phyloP scores from a whole-genome alignment of 2,329 filamentous ascomycete species.

The Domatiomyces catenatus region DNA sequence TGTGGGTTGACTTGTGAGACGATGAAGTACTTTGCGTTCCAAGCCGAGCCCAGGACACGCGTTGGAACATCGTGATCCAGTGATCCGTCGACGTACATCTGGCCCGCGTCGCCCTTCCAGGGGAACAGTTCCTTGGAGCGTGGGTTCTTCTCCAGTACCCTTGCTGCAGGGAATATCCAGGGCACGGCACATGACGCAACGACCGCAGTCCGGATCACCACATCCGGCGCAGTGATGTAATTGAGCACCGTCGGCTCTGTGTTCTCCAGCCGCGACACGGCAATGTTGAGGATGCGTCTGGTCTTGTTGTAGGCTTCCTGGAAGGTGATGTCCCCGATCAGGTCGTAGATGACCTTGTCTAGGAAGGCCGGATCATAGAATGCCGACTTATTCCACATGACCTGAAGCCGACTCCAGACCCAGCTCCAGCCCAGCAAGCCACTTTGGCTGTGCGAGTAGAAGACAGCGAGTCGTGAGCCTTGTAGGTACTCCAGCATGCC shows the following conservation, averaged over 20 bases:
- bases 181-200: conserved; percentile 86
- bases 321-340: conserved; percentile 83
- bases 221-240: conserved; percentile 83
- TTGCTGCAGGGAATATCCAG: conserved; percentile 64
- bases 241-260: conserved; percentile 83
- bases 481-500: conserved; percentile 54
- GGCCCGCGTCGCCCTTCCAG: conserved; percentile 59
- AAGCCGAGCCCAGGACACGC: conserved; percentile 79
- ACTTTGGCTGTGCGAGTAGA: conserved; percentile 42
- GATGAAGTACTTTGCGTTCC: conserved; percentile 97
- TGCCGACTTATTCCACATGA: conserved; percentile 23
- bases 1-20: conserved; percentile 95
- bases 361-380: conserved; percentile 76
- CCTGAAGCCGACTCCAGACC: conserved; percentile 1
- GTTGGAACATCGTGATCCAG: conserved; percentile 90
- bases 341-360: conserved; percentile 60
- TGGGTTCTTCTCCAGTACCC: conserved; percentile 71
- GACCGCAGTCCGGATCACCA: conserved; percentile 91
- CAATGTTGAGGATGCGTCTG: conserved; percentile 79
- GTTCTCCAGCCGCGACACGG: conserved; percentile 72
- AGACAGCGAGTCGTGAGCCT: conserved; percentile 66
- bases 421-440: conserved; percentile 29
- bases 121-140: conserved; percentile 59
- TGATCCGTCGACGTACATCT: conserved; percentile 87
- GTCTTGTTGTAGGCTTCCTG: conserved; percentile 95